A percentile compares a stretch with the other conserved stretches of the same genome.
Evolutionary conservation across 306 rosid species (phyloP).

Genomic region (Echinosophora koreensis): DNA sequence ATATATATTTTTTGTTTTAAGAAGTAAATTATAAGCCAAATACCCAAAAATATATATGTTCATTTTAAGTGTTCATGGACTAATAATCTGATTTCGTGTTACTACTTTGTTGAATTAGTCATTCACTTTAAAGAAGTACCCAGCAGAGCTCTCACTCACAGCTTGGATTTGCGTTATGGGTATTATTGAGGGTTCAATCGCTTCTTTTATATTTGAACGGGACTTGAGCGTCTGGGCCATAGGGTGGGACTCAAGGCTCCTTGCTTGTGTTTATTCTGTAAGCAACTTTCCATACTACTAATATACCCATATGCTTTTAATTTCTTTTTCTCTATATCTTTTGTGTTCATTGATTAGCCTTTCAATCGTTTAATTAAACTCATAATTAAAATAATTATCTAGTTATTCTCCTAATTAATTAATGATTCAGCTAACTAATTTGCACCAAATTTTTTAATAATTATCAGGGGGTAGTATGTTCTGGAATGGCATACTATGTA

Average conservation of each 20-base stretch:
- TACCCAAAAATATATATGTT: not conserved
- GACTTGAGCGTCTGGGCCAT: slow-evolving; percentile 80
- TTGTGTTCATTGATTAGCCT: not conserved
- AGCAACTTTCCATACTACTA: slow-evolving; percentile 39
- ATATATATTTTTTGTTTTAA: not conserved
- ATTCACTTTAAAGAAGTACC: slow-evolving; percentile 88
- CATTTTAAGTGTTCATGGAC: not conserved
- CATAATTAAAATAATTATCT: not conserved
- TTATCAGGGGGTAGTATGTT: slow-evolving; percentile 92
- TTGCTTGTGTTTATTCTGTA: slow-evolving; percentile 93
- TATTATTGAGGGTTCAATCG: slow-evolving; percentile 77
- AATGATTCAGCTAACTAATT: not conserved
- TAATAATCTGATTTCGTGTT: slow-evolving; percentile 30
- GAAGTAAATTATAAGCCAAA: not conserved
- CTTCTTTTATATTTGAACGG: slow-evolving; percentile 70
- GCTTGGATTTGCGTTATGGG: slow-evolving; percentile 89
- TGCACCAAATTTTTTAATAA: not conserved
- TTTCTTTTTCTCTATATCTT: no score
- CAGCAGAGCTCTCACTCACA: slow-evolving; percentile 92
- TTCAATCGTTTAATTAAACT: not conserved
- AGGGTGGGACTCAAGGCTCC: slow-evolving; percentile 97
- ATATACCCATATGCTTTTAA: not conserved
- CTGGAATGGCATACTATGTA: slow-evolving; percentile 91
- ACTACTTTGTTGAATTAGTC: slow-evolving; percentile 55
- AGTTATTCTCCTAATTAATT: not conserved